Evolutionary conservation across 1,284 basidiomycete species (phyloP).

Genomic region (Boletus hoseneyae): DNA sequence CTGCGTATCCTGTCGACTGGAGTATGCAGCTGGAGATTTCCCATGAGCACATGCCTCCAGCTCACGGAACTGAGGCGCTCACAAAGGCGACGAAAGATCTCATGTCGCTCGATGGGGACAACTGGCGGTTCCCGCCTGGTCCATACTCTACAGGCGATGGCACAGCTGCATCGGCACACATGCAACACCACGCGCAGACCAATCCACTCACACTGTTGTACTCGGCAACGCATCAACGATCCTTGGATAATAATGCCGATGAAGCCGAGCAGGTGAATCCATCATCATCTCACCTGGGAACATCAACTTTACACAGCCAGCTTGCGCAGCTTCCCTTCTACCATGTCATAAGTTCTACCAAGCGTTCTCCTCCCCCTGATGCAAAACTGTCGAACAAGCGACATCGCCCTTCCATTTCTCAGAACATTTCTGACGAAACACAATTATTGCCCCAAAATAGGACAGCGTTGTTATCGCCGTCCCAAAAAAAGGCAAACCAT

Average conservation of each 20-base stretch:
- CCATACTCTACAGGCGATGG: conserved; percentile 13
- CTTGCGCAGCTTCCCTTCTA: conserved; percentile 18
- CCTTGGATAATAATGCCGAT: conserved; percentile 3
- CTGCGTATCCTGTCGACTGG: conserved; percentile 38
- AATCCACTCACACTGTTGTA: conserved; percentile 17
- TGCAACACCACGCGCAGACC: conserved; percentile 17
- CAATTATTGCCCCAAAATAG: conserved; percentile 18
- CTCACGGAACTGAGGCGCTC: conserved; percentile 53
- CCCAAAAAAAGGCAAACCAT: conserved; percentile 92
- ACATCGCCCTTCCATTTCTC: conserved; percentile 16
- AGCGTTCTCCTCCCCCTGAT: conserved; percentile 31
- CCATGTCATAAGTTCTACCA: conserved; percentile 16
- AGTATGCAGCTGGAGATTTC: conserved; percentile 35
- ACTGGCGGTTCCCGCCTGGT: conserved; percentile 27
- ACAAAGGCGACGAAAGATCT: conserved; percentile 64
- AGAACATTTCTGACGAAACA: conserved; percentile 14
- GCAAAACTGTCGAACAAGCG: conserved; percentile 37
- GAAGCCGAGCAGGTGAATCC: conserved; percentile 5
- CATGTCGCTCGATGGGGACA: conserved; percentile 34
- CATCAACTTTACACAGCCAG: conserved; percentile 3
- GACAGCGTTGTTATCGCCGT: conserved; percentile 56
- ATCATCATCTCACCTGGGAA: conserved; percentile 1
- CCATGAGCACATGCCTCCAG: conserved; percentile 36
- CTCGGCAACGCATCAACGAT: conserved; percentile 19
- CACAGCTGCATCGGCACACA: conserved; percentile 10